A percentile compares a stretch with the other conserved stretches of the same genome.
phyloP scores from a whole-genome alignment of 208 protist genomes.

The Acanthamoeba healyi region DNA sequence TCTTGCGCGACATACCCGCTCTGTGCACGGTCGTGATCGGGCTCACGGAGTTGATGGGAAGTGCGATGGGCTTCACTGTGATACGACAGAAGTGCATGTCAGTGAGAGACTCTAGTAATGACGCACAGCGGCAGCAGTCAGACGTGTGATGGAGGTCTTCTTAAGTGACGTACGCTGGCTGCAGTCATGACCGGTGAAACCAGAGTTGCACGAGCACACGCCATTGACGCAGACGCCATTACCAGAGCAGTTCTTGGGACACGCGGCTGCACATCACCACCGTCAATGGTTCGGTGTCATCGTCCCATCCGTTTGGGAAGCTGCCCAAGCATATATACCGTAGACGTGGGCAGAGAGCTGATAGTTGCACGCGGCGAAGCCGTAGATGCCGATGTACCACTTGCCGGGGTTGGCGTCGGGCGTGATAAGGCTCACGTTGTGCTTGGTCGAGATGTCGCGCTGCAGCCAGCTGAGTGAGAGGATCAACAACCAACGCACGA shows the following conservation, averaged over 20 bases:
- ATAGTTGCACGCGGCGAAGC: conserved; percentile 5
- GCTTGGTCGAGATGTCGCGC: not conserved
- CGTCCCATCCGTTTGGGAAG: too few species aligned
- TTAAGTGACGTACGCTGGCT: not conserved
- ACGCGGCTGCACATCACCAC: not conserved
- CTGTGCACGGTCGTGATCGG: not conserved
- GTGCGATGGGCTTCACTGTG: not conserved
- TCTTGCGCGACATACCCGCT: too few species aligned
- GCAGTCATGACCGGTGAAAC: not conserved
- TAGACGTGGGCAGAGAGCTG: not conserved
- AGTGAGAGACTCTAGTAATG: not conserved
- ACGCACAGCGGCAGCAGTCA: not conserved
- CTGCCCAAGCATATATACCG: not conserved
- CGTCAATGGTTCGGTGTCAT: too few species aligned
- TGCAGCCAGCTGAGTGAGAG: not conserved
- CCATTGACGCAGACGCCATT: conserved; percentile 1
- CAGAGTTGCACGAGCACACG: conserved; percentile 8
- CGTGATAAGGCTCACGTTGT: not conserved
- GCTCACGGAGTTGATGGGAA: not conserved
- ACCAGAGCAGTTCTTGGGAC: not conserved
- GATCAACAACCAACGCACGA: not conserved
- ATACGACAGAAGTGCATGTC: too few species aligned
- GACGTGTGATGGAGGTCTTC: not conserved
- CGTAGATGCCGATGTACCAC: conserved; percentile 36
- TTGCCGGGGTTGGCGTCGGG: not conserved